phyloP scores from a whole-genome alignment of 306 rosid species.

The Rosa lucieae region DNA sequence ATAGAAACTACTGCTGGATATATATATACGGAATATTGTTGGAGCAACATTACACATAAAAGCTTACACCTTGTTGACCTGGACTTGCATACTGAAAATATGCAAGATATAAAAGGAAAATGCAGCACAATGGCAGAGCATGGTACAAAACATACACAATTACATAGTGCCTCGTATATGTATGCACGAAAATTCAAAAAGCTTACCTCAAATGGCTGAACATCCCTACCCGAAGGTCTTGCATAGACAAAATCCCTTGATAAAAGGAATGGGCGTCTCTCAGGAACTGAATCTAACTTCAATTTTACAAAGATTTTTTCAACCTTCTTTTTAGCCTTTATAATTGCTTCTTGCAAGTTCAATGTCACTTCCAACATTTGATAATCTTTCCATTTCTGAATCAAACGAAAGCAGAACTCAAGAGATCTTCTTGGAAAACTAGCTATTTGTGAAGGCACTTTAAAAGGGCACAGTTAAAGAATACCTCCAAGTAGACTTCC shows the following conservation, averaged over 20 bases:
- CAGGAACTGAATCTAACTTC: slow-evolving; percentile 20
- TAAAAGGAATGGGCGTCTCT: slow-evolving; percentile 29
- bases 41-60: too few species aligned
- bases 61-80: too few species aligned
- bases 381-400: slow-evolving; percentile 18
- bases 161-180: not conserved
- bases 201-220: slow-evolving; percentile 15
- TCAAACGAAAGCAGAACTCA: not conserved
- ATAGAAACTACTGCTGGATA: not conserved
- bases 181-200: not conserved
- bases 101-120: not conserved
- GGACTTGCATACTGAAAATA: not conserved
- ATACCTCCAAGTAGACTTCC: slow-evolving; percentile 35
- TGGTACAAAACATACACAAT: not conserved
- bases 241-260: slow-evolving; percentile 34
- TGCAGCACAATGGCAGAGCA: not conserved
- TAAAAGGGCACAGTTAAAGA: not conserved
- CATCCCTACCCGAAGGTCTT: slow-evolving; percentile 1
- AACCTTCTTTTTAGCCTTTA: not conserved
- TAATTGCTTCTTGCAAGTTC: not conserved
- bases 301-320: slow-evolving; percentile 15
- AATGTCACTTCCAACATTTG: slow-evolving; percentile 8
- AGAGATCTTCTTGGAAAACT: not conserved
- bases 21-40: too few species aligned
- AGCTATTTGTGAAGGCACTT: not conserved